Evolutionary conservation across 805 yeast genomes (phyloP), one percentile per base, ranked within the genome.

Genomic region (Wickerhamiella musiphila): DNA sequence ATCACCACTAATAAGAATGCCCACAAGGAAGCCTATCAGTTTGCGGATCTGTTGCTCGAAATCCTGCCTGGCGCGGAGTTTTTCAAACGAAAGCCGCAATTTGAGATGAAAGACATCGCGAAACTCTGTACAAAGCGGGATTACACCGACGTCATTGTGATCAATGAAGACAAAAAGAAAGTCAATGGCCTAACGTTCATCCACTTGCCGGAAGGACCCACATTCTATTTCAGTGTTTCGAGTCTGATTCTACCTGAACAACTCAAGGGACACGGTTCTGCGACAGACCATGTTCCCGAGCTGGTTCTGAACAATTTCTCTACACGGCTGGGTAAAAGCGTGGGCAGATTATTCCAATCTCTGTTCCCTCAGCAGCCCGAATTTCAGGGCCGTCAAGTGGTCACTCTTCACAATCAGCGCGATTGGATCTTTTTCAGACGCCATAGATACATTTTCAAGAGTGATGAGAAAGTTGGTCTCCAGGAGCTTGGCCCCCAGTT

Each of bases 401-500:
- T 90, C 18, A 90, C 98, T 1, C 58, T 90, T 50, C 98, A 90
- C 53, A 90, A 90, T 52, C 98, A 90, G 54, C 68, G 98, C 62
- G 98, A 90, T 54, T 90, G 66, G 52, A 78, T 90, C 26, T 90
- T 90, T 48, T 86, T 90, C 65, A 69, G 98, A 58, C 71, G 95
- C 58, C 98, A 90, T 51, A 68, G 98, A 47, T 90, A 90, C 47
- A 61, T 82, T 1, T 90, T 90, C 58, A 66, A 70, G 49, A 78
- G 82, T 51, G 94, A 83, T 43, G 93, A 82, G 53, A 74, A 72
- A 46, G 95, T 86, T 2, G 98, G 96, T 6, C 58, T 90, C 31
- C 98, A 90, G 49, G 98, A 90, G 51, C 60, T 90, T 27, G 98
- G 98, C 0, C 98, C 98, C 1, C 95, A 84, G 54, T 90, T 90